Base-by-base conservation (phyloP, 257 asterid species). In the Solanum peruvianum region DNA sequence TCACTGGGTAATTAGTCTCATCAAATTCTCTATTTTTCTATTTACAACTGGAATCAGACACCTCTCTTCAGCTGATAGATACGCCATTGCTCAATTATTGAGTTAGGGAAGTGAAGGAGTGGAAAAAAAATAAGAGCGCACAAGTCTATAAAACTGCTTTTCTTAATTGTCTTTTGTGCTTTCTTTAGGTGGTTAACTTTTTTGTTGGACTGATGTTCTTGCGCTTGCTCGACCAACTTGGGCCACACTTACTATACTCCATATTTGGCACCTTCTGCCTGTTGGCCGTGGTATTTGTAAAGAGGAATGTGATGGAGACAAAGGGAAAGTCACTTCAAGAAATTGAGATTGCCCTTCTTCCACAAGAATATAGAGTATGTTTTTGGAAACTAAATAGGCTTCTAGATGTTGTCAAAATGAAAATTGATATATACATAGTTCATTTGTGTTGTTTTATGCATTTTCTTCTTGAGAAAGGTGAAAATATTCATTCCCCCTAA, bases 291-390 rank as follows among this genome's bases (percentile, higher is more conserved):
- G 93, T 89, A 41, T 95, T 95, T 85, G 98, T 96, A 29, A 93
- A 92, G 91, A 91, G 91, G 85, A 94, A 94, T 44, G 98, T 96
- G 84, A 86, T 95, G 89, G 99, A 96, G 91, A 96, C 99, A 25
- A 96, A 96, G 88, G 99, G 99, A 86, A 96, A 93, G 87, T 92
- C 99, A 3, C 97, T 96, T 86, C 99, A 96, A 88, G 99, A 96
- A 85, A 96, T 96, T 42, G 99, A 96, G 96, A 93, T 94, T 29
- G 98, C 99, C 47, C 97, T 96, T 66, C 98, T 96, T 47, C 87
- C 96, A 77, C 95, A 88, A 39, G 93, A 91, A 27, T 89, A 89
- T 14, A 84, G 64, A 66, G 64, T 62, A 27, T 29, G 87, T 41
- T 23, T 60, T 25, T 77, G 25, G 39, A 47, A 45, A 47, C 66